phyloP scores from a whole-genome alignment of 345 rosid species.

The Citrus maxima region DNA sequence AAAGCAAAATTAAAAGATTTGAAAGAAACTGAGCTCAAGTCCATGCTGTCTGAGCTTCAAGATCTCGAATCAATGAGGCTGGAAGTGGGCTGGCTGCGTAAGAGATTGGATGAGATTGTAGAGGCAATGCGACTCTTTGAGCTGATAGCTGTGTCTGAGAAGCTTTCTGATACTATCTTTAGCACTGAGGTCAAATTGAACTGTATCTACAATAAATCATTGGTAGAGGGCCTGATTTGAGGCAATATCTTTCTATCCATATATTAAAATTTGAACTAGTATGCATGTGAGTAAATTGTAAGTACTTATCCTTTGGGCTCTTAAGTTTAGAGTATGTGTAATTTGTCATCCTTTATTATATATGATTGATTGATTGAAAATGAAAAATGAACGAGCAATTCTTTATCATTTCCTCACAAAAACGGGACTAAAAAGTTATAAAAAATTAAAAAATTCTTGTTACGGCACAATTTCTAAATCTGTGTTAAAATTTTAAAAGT shows the following conservation, averaged over 20 bases:
- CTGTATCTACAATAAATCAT: background rate
- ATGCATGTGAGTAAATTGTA: background rate
- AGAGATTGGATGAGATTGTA: slow-evolving; percentile 23
- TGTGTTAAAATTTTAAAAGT: no score
- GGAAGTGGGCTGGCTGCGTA: slow-evolving; percentile 30
- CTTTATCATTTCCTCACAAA: no score
- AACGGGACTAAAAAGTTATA: no score
- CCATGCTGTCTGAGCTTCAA: slow-evolving; percentile 16
- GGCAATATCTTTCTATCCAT: background rate
- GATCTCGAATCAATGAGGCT: slow-evolving; percentile 30
- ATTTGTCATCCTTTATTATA: no score
- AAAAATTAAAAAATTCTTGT: no score
- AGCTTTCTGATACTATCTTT: background rate
- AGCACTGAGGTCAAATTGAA: background rate
- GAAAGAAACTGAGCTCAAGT: slow-evolving; percentile 10
- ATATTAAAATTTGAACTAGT: background rate
- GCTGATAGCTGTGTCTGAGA: background rate
- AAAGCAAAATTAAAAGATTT: slow-evolving; percentile 5
- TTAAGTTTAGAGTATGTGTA: no score
- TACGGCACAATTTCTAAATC: no score
- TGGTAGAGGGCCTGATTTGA: slow-evolving; percentile 9
- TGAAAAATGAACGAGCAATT: no score
- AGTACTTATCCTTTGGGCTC: no score
- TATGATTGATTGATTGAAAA: no score
- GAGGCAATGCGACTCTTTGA: slow-evolving; percentile 13